A percentile compares a stretch with the other conserved stretches of the same genome.
Evolutionary conservation across 2,329 filamentous ascomycete genomes (phyloP).

Genomic region (Claviceps maximensis): DNA sequence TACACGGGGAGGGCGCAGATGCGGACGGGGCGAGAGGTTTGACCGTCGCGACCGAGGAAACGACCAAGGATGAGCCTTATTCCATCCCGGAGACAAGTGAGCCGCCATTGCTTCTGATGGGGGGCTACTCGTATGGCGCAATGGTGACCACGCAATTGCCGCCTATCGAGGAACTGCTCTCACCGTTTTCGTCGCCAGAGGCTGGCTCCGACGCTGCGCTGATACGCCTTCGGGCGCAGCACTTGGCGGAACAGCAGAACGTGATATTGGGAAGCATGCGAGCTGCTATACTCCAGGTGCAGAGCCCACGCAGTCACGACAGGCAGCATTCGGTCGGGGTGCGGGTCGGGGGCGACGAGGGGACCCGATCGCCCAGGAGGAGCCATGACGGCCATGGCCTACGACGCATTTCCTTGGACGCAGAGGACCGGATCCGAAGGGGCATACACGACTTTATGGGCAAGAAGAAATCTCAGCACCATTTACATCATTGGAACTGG

Average conservation of each 20-base stretch:
- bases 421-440: constrained; percentile 33
- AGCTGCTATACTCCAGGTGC: constrained; percentile 17
- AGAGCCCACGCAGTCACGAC: constrained; percentile 11
- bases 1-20: not conserved
- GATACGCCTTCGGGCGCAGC: constrained; percentile 55
- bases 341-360: constrained; percentile 37
- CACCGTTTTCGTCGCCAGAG: constrained; percentile 40
- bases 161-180: constrained; percentile 43
- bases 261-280: constrained; percentile 26
- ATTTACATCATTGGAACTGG: constrained; percentile 1
- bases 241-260: constrained; percentile 52
- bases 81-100: not conserved
- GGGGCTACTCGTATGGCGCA: constrained; percentile 85
- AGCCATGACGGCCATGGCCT: constrained; percentile 23
- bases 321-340: constrained; percentile 22
- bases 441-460: constrained; percentile 35
- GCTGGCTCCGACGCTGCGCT: constrained; percentile 49
- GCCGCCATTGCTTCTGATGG: constrained; percentile 41
- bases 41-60: not conserved
- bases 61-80: not conserved
- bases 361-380: constrained; percentile 21
- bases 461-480: constrained; percentile 20
- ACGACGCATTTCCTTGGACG: constrained; percentile 27
- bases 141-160: constrained; percentile 66
- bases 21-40: not conserved